Percentiles rank a stretch among this genome's conserved stretches.
phyloP scores from a whole-genome alignment of 805 yeast species.

The Kodamaea hsintzibuensis region DNA sequence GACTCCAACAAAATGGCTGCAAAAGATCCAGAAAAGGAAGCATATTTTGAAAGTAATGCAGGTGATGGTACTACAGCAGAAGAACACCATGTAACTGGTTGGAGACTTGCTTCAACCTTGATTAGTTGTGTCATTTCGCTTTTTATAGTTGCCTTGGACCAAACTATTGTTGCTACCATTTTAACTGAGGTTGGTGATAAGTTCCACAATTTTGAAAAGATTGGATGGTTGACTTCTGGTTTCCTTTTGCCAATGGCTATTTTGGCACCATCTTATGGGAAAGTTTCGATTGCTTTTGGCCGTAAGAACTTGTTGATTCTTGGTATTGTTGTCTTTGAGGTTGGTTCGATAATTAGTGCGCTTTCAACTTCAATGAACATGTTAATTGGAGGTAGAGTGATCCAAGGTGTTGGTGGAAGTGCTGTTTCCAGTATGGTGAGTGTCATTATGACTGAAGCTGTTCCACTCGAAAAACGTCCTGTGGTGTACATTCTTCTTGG shows the following conservation, averaged over 20 bases:
- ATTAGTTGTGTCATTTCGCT: constrained; percentile 29
- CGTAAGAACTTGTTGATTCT: constrained; percentile 31
- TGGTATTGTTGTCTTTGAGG: constrained; percentile 29
- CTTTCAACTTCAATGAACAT: constrained; percentile 35
- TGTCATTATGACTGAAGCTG: constrained; percentile 32
- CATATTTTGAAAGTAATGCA: constrained; percentile 37
- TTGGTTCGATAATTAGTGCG: constrained; percentile 41
- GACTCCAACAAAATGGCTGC: neutral
- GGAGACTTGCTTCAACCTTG: constrained; percentile 25
- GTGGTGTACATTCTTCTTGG: constrained; percentile 22
- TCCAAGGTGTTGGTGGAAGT: constrained; percentile 42
- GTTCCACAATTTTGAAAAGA: constrained; percentile 32
- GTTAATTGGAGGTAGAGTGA: constrained; percentile 43
- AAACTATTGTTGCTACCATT: constrained; percentile 38
- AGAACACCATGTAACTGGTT: constrained; percentile 37
- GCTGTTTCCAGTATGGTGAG: constrained; percentile 32
- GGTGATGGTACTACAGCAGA: constrained; percentile 44
- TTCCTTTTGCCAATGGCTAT: constrained; percentile 36
- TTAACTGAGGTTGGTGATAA: constrained; percentile 38
- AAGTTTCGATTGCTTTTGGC: constrained; percentile 37
- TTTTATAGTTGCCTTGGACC: constrained; percentile 40
- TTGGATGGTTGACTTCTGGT: constrained; percentile 42
- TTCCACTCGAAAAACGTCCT: constrained; percentile 29
- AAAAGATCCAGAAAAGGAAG: constrained; percentile 17
- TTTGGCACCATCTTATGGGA: constrained; percentile 38